A percentile compares a stretch with the other conserved stretches of the same genome.
Conservation (phyloP, 768 basidiomycete species). For the Leccinum truebloodii region DNA sequence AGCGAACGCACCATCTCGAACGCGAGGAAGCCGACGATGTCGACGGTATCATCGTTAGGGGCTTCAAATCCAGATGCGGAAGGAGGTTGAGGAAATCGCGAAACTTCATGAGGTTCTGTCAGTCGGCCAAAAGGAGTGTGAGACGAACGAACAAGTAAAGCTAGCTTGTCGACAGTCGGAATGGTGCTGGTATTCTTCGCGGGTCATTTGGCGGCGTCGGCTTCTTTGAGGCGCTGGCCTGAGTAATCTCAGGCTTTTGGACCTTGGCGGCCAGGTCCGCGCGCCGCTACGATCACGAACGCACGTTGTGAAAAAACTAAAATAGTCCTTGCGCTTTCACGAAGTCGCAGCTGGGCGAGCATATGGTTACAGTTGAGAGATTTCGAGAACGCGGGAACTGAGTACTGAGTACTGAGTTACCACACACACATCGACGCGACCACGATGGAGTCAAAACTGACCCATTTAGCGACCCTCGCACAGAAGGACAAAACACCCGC, state of each 20-base stretch:
- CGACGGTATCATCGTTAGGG: slow-evolving; percentile 93
- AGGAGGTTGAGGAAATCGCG: slow-evolving; percentile 92
- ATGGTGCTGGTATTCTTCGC: slow-evolving; percentile 96
- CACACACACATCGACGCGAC: not conserved
- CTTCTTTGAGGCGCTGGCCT: slow-evolving; percentile 80
- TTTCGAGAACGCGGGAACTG: too few relatives aligned
- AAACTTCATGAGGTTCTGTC: slow-evolving; percentile 46
- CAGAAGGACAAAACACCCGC: slow-evolving; percentile 88
- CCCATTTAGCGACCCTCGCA: slow-evolving; percentile 58
- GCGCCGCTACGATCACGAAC: too few relatives aligned
- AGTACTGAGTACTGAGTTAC: too few relatives aligned
- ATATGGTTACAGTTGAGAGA: too few relatives aligned
- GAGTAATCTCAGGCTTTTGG: too few relatives aligned
- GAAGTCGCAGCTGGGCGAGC: too few relatives aligned
- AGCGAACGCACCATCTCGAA: slow-evolving; percentile 97
- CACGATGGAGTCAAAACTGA: slow-evolving; percentile 65
- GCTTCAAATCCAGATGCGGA: slow-evolving; percentile 80
- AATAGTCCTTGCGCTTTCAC: too few relatives aligned
- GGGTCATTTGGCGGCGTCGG: slow-evolving; percentile 93
- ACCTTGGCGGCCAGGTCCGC: too few relatives aligned
- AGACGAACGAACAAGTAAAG: slow-evolving; percentile 70
- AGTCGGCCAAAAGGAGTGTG: not conserved
- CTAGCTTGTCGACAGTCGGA: slow-evolving; percentile 96
- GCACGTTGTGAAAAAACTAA: too few relatives aligned
- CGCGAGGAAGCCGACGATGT: slow-evolving; percentile 95